phyloP scores from a whole-genome alignment of 2,329 filamentous ascomycete genomes.

The Daldinia eschscholtzii region DNA sequence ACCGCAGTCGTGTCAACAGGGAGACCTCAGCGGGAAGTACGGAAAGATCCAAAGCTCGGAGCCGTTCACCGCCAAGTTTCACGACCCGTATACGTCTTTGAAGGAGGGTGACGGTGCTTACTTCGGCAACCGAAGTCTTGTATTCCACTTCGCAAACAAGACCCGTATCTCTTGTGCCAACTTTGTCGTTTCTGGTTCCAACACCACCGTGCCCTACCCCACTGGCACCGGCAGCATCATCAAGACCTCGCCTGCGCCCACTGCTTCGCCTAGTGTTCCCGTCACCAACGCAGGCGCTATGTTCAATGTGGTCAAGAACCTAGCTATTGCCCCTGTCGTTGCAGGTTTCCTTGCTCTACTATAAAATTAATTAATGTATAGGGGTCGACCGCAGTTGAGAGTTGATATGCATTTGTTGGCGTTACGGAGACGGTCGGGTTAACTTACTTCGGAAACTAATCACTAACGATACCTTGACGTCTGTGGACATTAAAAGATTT shows the following conservation, averaged over 20 bases:
- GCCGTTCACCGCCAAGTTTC: conserved; percentile 64
- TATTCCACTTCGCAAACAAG: conserved; percentile 73
- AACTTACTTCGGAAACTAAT: conserved; percentile 5
- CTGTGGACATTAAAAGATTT: conserved; percentile 8
- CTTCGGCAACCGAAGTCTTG: conserved; percentile 74
- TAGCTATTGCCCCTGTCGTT: conserved; percentile 44
- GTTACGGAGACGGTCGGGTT: conserved; percentile 20
- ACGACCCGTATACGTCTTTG: conserved; percentile 70
- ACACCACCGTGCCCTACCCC: conserved; percentile 38
- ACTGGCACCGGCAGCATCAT: conserved; percentile 23
- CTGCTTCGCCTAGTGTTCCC: conserved; percentile 19
- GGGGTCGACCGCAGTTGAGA: not conserved
- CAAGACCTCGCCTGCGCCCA: conserved; percentile 20
- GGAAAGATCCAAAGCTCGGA: conserved; percentile 67
- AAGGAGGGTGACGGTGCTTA: conserved; percentile 64
- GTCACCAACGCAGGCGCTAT: conserved; percentile 22
- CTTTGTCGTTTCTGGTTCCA: conserved; percentile 58
- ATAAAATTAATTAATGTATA: conserved; percentile 23
- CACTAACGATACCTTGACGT: not conserved
- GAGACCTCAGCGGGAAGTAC: conserved; percentile 81
- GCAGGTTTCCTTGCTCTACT: conserved; percentile 43
- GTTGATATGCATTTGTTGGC: conserved; percentile 22
- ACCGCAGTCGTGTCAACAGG: conserved; percentile 78
- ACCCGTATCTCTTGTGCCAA: conserved; percentile 75
- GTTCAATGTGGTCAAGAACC: conserved; percentile 37